Percentiles rank a stretch among this genome's conserved stretches.
These are phyloP conservation scores for Parietaria judaica DNA, from an alignment of 306 rosid genomes.

Conservation along the genomic window DNA sequence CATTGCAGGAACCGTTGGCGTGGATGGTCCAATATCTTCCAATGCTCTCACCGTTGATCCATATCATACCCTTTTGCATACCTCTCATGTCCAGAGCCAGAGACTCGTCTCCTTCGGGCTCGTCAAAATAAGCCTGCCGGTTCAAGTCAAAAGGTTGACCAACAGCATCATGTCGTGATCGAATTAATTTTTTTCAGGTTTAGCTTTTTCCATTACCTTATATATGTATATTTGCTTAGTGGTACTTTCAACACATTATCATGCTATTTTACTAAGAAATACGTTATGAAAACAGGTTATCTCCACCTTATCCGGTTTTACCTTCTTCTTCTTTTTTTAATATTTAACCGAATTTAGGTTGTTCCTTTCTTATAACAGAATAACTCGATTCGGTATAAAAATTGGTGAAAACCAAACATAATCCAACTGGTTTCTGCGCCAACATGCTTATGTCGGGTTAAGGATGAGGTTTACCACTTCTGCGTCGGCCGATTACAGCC, in stretches of 20 bases:
- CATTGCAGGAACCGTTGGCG: constrained; percentile 51
- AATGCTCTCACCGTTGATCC: constrained; percentile 78
- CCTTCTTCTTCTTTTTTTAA: too few species aligned
- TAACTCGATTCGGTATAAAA: too few species aligned
- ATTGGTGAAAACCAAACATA: too few species aligned
- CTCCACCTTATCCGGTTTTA: too few species aligned
- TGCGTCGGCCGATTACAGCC: constrained; percentile 72
- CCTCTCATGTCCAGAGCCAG: constrained; percentile 74
- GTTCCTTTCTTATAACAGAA: too few species aligned
- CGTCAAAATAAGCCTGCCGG: constrained; percentile 45
- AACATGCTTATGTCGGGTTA: too few species aligned
- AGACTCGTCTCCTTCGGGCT: constrained; percentile 62
- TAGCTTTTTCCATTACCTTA: constrained; percentile 26
- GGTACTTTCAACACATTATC: too few species aligned
- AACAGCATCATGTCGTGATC: background rate
- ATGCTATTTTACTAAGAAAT: too few species aligned
- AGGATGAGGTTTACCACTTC: constrained; percentile 44
- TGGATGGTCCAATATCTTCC: constrained; percentile 80
- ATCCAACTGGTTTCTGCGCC: too few species aligned
- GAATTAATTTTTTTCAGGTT: background rate
- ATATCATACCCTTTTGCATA: constrained; percentile 82
- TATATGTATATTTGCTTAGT: too few species aligned
- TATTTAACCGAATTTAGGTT: too few species aligned
- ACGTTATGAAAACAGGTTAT: too few species aligned
- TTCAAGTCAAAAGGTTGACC: constrained; percentile 10